Evolutionary conservation across 78 protist species (phyloP), one percentile per base, ranked within the genome.

Genomic region (Dictyostelium intermedium): DNA sequence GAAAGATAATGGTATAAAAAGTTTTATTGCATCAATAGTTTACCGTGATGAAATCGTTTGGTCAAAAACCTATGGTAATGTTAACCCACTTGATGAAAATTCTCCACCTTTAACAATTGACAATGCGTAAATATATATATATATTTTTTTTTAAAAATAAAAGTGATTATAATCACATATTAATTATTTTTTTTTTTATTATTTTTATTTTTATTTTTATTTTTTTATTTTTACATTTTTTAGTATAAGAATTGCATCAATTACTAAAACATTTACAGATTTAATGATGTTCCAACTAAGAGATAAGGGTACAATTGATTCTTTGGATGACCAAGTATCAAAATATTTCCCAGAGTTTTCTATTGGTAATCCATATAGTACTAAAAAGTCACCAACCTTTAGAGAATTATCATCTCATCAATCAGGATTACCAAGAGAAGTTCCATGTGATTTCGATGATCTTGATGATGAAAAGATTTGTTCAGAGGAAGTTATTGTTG

Each of bases 211-310:
- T 30, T 34, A 16, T 9, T 35, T 18, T 30, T 6, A 13, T 70
- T 27, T 30, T 63, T 63, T 63, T 63, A 13, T 69, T 1, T 0
- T 20, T 56, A 20, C 6, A 56, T 56, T 20, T 39, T 76, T 50
- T 85, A 80, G 95, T 30, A 34, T 91, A 18, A 63, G 87, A 79
- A 35, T 91, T 60, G 95, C 95, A 27, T 60, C 81, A 45, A 61
- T 91, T n/a, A 91, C 87, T 4, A 91, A 91, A 35, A 76, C 83
- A 45, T 91, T 91, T 61, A 91, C 95, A 5, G 95, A 91, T 91
- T 27, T 81, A 30, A 91, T 91, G 95, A 91, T 91, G 95, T 91
- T 70, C 25, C 91, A 83, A 77, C 30, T 91, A 39, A 73, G 95
- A 77, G 95, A 91, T 47, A 78, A 39, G 34, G 89, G 84, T 9